phyloP scores from a whole-genome alignment of 805 yeast species.

The Ogataea haglerorum region DNA sequence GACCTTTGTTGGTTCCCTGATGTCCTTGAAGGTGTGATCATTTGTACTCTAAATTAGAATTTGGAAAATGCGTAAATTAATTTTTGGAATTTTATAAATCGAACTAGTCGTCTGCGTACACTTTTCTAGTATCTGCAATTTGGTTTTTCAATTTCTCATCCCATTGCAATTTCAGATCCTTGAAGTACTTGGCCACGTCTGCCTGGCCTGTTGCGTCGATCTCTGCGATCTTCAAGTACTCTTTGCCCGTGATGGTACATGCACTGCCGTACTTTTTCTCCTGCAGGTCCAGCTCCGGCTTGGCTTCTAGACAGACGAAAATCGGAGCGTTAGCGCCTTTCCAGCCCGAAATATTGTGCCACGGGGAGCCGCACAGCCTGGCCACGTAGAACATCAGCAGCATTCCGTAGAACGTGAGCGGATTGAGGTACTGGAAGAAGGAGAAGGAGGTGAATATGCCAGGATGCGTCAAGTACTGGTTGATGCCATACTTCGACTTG shows the following conservation, averaged over 20 bases:
- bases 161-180: slow-evolving; percentile 62
- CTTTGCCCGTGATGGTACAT: slow-evolving; percentile 59
- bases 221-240: slow-evolving; percentile 52
- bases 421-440: slow-evolving; percentile 69
- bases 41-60: slow-evolving; percentile 6
- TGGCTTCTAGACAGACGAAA: slow-evolving; percentile 55
- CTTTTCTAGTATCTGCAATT: slow-evolving; percentile 38
- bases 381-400: slow-evolving; percentile 77
- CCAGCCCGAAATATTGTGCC: slow-evolving; percentile 88
- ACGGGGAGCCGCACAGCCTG: slow-evolving; percentile 75
- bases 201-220: slow-evolving; percentile 62
- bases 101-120: slow-evolving; percentile 9
- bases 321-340: slow-evolving; percentile 87
- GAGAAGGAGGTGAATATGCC: slow-evolving; percentile 89
- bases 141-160: slow-evolving; percentile 71
- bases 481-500: slow-evolving; percentile 47
- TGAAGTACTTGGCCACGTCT: slow-evolving; percentile 65
- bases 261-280: slow-evolving; percentile 72
- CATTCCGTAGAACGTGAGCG: slow-evolving; percentile 85
- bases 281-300: slow-evolving; percentile 41
- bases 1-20: slow-evolving; percentile 93
- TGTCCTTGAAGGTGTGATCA: slow-evolving; percentile 50
- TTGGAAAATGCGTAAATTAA: neutral
- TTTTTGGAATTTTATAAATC: neutral
- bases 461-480: slow-evolving; percentile 83